Conservation (phyloP, 306 rosid genomes). For the Cicer judaicum region DNA sequence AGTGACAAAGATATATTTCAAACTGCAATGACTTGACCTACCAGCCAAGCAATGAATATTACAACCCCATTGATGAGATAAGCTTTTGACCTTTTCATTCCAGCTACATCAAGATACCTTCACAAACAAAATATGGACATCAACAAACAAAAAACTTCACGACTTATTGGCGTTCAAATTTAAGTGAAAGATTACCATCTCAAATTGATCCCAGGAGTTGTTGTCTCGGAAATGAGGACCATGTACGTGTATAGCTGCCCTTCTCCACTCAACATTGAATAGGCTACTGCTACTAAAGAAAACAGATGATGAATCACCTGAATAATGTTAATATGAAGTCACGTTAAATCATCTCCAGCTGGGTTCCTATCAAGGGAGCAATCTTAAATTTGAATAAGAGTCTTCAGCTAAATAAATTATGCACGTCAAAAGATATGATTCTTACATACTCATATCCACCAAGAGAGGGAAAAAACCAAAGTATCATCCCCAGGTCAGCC, state of each 20-base stretch:
- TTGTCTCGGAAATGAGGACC: slow-evolving; percentile 95
- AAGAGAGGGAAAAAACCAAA: slow-evolving; percentile 85
- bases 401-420: slow-evolving; percentile 28
- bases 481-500: slow-evolving; percentile 86
- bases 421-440: slow-evolving; percentile 45
- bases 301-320: slow-evolving; percentile 93
- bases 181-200: slow-evolving; percentile 72
- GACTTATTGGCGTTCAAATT: background rate
- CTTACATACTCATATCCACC: slow-evolving; percentile 99
- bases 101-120: slow-evolving; percentile 96
- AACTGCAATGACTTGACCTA: slow-evolving; percentile 48
- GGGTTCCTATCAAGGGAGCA: slow-evolving; percentile 41
- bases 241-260: slow-evolving; percentile 90
- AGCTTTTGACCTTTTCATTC: slow-evolving; percentile 84
- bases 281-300: slow-evolving; percentile 75
- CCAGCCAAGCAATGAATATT: slow-evolving; percentile 95
- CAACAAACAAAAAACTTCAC: slow-evolving; percentile 18
- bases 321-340: slow-evolving; percentile 48
- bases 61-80: slow-evolving; percentile 88
- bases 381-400: slow-evolving; percentile 45
- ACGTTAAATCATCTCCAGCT: slow-evolving; percentile 42
- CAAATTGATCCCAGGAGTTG: slow-evolving; percentile 96
- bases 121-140: slow-evolving; percentile 43
- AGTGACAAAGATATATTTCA: slow-evolving; percentile 23
- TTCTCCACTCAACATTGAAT: slow-evolving; percentile 88